phyloP scores from a whole-genome alignment of 1,284 basidiomycete species.

The Austropuccinia psidii region DNA sequence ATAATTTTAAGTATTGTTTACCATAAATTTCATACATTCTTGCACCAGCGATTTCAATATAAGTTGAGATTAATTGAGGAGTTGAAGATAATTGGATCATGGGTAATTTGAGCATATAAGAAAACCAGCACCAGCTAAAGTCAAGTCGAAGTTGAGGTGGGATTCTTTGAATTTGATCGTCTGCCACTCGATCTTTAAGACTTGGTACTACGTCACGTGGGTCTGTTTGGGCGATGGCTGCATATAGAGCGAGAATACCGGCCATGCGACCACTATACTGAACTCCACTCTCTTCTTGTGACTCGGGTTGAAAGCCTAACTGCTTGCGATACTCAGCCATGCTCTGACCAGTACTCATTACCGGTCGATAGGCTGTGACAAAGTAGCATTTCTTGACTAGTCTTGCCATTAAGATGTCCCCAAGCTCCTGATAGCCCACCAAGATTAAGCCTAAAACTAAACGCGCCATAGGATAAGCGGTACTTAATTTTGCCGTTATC shows the following conservation, averaged over 20 bases:
- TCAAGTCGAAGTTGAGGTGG: slow-evolving; percentile 2
- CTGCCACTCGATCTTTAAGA: slow-evolving; percentile 38
- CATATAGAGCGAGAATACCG: slow-evolving; percentile 81
- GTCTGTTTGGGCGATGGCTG: slow-evolving; percentile 60
- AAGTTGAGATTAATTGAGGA: background rate
- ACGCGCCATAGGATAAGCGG: slow-evolving; percentile 73
- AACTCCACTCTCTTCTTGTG: slow-evolving; percentile 53
- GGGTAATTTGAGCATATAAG: background rate
- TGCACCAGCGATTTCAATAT: slow-evolving; percentile 13
- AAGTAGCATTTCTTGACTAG: slow-evolving; percentile 69
- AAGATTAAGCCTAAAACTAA: slow-evolving; percentile 63
- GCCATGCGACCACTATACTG: slow-evolving; percentile 69
- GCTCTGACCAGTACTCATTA: slow-evolving; percentile 49
- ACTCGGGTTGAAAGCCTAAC: slow-evolving; percentile 57
- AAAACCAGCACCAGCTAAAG: slow-evolving; percentile 19
- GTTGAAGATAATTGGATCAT: background rate
- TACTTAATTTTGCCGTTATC: slow-evolving; percentile 37
- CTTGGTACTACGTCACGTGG: slow-evolving; percentile 45
- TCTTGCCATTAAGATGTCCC: slow-evolving; percentile 71
- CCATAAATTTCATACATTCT: slow-evolving; percentile 25
- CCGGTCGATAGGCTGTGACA: slow-evolving; percentile 51
- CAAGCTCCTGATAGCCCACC: slow-evolving; percentile 56
- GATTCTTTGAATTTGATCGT: background rate
- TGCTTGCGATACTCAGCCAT: slow-evolving; percentile 59
- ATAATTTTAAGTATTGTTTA: slow-evolving; percentile 14